Conservation (phyloP, 2,329 filamentous ascomycete genomes). For the Botrytis tulipae region DNA sequence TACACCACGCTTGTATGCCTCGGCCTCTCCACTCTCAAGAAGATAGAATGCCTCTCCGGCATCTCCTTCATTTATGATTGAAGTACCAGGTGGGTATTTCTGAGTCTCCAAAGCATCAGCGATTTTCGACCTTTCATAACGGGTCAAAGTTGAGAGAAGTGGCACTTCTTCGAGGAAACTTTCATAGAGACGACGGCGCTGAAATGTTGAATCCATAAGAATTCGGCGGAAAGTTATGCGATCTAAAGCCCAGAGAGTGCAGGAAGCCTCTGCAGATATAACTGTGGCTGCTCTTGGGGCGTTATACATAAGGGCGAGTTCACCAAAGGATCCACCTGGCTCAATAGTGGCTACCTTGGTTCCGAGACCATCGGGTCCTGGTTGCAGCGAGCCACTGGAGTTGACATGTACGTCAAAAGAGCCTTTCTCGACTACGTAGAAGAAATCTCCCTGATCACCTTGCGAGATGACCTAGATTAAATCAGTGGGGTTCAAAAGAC, state of each 20-base stretch:
- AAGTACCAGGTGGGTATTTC: conserved; percentile 76
- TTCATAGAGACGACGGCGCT: conserved; percentile 94
- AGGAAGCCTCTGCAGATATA: conserved; percentile 72
- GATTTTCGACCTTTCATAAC: conserved; percentile 96
- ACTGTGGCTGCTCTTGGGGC: conserved; percentile 94
- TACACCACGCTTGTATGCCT: conserved; percentile 76
- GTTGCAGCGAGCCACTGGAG: conserved; percentile 68
- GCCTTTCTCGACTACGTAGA: conserved; percentile 94
- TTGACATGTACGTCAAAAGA: conserved; percentile 92
- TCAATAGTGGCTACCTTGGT: conserved; percentile 78
- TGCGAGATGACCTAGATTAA: conserved; percentile 78
- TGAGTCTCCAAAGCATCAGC: conserved; percentile 91
- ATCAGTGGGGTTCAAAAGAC: conserved; percentile 1
- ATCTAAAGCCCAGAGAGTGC: conserved; percentile 90
- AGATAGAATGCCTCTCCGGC: conserved; percentile 90
- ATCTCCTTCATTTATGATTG: conserved; percentile 89
- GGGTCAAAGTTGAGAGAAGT: conserved; percentile 75
- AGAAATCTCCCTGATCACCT: conserved; percentile 94
- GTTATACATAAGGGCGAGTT: conserved; percentile 98
- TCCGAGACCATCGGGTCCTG: conserved; percentile 80
- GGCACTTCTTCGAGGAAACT: conserved; percentile 93
- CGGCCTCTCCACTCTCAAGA: conserved; percentile 81
- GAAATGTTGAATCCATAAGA: conserved; percentile 96
- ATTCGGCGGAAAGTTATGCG: conserved; percentile 96
- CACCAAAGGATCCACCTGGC: conserved; percentile 90